Conservation (phyloP, 192 early-diverging fungal genomes). For the Podochytrium sp. region DNA sequence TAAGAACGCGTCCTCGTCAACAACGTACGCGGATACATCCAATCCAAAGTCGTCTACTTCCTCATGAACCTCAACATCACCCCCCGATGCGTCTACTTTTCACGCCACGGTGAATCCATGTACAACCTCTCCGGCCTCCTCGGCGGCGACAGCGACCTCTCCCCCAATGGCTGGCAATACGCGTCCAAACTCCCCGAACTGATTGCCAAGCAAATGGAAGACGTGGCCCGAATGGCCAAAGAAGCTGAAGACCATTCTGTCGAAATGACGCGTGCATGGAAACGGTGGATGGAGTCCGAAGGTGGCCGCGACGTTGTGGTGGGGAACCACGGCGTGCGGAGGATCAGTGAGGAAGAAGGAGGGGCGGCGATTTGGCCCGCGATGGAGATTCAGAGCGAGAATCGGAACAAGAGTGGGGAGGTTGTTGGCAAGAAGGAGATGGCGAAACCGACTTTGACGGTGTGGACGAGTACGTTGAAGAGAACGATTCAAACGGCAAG, state of each 20-base stretch:
- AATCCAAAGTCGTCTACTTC: slow-evolving; percentile 97
- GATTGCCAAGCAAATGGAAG: slow-evolving; percentile 73
- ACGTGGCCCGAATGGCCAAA: slow-evolving; percentile 3
- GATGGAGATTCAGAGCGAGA: slow-evolving; percentile 5
- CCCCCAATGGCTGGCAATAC: slow-evolving; percentile 85
- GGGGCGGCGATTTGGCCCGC: slow-evolving; percentile 28
- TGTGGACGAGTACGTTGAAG: slow-evolving; percentile 97
- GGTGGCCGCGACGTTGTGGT: not conserved
- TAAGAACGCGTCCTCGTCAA: slow-evolving; percentile 85
- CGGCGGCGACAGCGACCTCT: slow-evolving; percentile 92
- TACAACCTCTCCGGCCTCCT: slow-evolving; percentile 92
- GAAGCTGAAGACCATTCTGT: slow-evolving; percentile 10
- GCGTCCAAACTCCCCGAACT: slow-evolving; percentile 81
- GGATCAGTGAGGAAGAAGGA: slow-evolving; percentile 28
- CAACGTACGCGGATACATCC: slow-evolving; percentile 92
- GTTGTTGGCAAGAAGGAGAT: not conserved
- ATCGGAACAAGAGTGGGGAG: not conserved
- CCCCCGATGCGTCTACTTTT: slow-evolving; percentile 90
- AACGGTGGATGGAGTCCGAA: slow-evolving; percentile 6
- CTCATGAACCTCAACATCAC: slow-evolving; percentile 99
- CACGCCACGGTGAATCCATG: slow-evolving; percentile 82
- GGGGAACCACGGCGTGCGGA: not conserved
- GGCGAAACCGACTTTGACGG: slow-evolving; percentile 46
- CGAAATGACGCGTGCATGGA: slow-evolving; percentile 23
- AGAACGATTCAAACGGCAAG: slow-evolving; percentile 90